Evolutionary conservation across 2,329 filamentous ascomycete genomes (phyloP).

Genomic region (Epicoccum sorghinum): DNA sequence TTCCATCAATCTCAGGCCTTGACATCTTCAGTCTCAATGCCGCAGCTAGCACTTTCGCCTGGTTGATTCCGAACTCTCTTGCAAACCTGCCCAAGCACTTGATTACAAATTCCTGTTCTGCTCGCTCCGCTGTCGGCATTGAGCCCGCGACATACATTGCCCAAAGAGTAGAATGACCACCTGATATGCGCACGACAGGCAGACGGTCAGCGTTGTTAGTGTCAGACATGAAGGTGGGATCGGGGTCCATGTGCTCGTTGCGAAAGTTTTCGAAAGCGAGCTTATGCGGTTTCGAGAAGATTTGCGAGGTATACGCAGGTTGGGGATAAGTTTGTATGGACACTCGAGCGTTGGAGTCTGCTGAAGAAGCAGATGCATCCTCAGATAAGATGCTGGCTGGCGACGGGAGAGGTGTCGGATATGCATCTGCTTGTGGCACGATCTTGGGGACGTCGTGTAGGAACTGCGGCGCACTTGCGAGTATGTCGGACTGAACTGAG

Average conservation of each 20-base stretch:
- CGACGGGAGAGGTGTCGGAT: neutral
- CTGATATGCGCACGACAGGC: conserved; percentile 40
- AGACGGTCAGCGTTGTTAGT: conserved; percentile 24
- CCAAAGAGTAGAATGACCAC: conserved; percentile 41
- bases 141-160: conserved; percentile 40
- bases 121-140: conserved; percentile 31
- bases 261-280: conserved; percentile 27
- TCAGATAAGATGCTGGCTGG: neutral
- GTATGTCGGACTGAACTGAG: conserved; percentile 38
- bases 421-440: conserved; percentile 2
- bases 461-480: conserved; percentile 45
- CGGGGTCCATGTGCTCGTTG: neutral
- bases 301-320: neutral
- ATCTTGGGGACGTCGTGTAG: conserved; percentile 39
- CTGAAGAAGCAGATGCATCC: neutral
- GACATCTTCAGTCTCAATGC: conserved; percentile 29
- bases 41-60: conserved; percentile 37
- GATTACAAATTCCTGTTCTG: conserved; percentile 33
- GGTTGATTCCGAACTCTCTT: conserved; percentile 47
- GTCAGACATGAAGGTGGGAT: conserved; percentile 1
- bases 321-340: neutral
- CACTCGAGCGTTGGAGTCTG: neutral
- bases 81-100: conserved; percentile 68
- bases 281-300: conserved; percentile 8
- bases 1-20: conserved; percentile 15